These are phyloP conservation scores for Boletus reticulatus DNA, from an alignment of 768 basidiomycete genomes.

Conservation along the genomic window DNA sequence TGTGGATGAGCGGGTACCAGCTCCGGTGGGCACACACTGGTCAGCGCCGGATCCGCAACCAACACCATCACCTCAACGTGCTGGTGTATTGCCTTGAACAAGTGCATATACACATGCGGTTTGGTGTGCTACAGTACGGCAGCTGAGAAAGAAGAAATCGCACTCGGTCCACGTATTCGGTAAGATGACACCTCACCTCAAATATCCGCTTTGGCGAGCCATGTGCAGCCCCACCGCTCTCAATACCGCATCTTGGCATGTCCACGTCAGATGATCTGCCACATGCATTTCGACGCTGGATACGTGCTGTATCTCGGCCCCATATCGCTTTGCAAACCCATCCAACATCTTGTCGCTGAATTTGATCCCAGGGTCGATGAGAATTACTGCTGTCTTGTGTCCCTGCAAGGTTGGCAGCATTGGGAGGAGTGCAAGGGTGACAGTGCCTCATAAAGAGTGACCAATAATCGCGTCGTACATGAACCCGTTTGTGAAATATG, in stretches of 20 bases:
- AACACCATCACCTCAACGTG: slow-evolving; percentile 11
- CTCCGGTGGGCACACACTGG: slow-evolving; percentile 3
- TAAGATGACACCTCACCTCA: background rate
- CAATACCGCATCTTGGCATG: slow-evolving; percentile 8
- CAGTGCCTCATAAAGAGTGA: slow-evolving; percentile 12
- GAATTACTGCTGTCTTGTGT: slow-evolving; percentile 1
- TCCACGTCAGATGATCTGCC: slow-evolving; percentile 14
- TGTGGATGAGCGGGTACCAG: background rate
- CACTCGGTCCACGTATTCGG: no score
- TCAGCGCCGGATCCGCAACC: slow-evolving; percentile 9
- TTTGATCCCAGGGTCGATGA: slow-evolving; percentile 15
- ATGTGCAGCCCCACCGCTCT: slow-evolving; percentile 9
- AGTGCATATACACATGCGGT: slow-evolving; percentile 10
- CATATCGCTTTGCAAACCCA: background rate
- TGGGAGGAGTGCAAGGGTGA: no score
- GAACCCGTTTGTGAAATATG: slow-evolving; percentile 12
- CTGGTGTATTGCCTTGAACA: slow-evolving; percentile 6
- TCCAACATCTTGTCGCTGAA: background rate
- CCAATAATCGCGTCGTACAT: slow-evolving; percentile 17
- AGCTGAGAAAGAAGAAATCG: no score
- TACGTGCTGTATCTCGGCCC: background rate
- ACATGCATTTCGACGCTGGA: slow-evolving; percentile 1
- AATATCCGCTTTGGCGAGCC: background rate
- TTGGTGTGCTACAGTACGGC: slow-evolving; percentile 9
- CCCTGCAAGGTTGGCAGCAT: background rate